These are phyloP conservation scores for Hymenoscyphus albidus DNA, from an alignment of 2,329 filamentous ascomycete species.

Conservation along the genomic window DNA sequence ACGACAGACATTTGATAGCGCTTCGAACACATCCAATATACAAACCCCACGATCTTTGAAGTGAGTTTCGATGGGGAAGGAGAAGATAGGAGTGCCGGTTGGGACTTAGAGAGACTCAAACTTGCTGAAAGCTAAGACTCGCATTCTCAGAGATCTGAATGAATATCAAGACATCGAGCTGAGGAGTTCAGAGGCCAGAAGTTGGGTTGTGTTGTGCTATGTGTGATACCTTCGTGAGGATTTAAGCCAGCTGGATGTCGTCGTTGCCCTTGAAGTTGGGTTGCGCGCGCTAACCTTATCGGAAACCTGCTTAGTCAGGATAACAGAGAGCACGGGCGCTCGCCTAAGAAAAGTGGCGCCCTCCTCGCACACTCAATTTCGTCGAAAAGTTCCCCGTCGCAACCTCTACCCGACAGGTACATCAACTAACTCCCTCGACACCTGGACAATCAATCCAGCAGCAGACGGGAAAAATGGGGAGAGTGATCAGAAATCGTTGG, in stretches of 20 bases:
- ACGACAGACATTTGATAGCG: not conserved
- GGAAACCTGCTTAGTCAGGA: not conserved
- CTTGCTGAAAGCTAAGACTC: not conserved
- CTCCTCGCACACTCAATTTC: not conserved
- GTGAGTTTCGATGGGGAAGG: not conserved
- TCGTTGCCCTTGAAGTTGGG: not conserved
- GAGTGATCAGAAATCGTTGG: conserved; percentile 65
- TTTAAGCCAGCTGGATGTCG: not conserved
- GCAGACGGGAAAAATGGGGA: conserved; percentile 22
- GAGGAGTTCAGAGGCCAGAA: not conserved
- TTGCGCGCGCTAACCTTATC: not conserved
- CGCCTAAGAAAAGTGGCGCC: not conserved
- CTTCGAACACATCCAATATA: not conserved
- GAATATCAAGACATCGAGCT: not conserved
- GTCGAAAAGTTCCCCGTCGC: not conserved
- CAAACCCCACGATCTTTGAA: not conserved
- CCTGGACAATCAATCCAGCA: conserved; percentile 8
- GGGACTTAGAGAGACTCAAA: not conserved
- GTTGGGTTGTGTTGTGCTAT: not conserved
- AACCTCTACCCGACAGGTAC: not conserved
- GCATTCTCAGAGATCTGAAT: not conserved
- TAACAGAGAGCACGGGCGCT: not conserved
- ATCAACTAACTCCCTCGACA: conserved; percentile 1
- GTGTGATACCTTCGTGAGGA: not conserved
- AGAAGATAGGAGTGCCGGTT: not conserved